These are phyloP conservation scores for Odontarrhena argentea DNA, from an alignment of 345 rosid species.

Conservation along the genomic window DNA sequence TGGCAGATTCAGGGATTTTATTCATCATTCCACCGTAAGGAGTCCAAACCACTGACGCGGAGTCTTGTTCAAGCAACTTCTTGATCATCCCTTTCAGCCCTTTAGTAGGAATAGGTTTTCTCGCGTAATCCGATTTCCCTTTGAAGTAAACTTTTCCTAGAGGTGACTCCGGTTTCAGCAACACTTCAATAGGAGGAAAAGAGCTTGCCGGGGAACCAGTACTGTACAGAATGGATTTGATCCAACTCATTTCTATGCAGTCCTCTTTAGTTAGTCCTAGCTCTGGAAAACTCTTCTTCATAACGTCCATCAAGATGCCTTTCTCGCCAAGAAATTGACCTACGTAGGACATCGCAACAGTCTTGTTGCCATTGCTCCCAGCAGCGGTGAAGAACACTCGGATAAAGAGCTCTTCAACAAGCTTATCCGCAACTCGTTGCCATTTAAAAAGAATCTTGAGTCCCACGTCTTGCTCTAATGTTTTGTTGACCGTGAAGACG, in stretches of 20 bases:
- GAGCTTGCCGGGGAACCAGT: conserved; percentile 44
- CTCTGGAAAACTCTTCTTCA: conserved; percentile 57
- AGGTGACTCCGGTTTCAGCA: conserved; percentile 53
- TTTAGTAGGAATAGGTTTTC: conserved; percentile 35
- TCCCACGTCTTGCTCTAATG: too few species aligned
- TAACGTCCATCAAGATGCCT: conserved; percentile 43
- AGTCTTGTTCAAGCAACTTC: conserved; percentile 46
- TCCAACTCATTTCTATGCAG: conserved; percentile 60
- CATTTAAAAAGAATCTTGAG: too few species aligned
- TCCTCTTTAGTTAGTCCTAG: conserved; percentile 50
- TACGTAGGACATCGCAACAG: conserved; percentile 40
- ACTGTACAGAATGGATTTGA: conserved; percentile 49
- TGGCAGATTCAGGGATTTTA: conserved; percentile 46
- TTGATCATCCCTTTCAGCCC: conserved; percentile 50
- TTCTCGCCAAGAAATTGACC: conserved; percentile 52
- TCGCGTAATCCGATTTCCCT: conserved; percentile 60
- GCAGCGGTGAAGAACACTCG: conserved; percentile 41
- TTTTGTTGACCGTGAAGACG: too few species aligned
- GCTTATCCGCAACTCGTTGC: too few species aligned
- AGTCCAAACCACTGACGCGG: conserved; percentile 49
- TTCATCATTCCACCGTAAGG: conserved; percentile 71
- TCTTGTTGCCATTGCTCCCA: conserved; percentile 32
- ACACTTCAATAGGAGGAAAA: conserved; percentile 37
- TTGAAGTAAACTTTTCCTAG: conserved; percentile 49
- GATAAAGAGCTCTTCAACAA: conserved; percentile 40